These are phyloP conservation scores for Stachybotrys chartarum DNA, from an alignment of 2,329 filamentous ascomycete genomes.

Conservation along the genomic window DNA sequence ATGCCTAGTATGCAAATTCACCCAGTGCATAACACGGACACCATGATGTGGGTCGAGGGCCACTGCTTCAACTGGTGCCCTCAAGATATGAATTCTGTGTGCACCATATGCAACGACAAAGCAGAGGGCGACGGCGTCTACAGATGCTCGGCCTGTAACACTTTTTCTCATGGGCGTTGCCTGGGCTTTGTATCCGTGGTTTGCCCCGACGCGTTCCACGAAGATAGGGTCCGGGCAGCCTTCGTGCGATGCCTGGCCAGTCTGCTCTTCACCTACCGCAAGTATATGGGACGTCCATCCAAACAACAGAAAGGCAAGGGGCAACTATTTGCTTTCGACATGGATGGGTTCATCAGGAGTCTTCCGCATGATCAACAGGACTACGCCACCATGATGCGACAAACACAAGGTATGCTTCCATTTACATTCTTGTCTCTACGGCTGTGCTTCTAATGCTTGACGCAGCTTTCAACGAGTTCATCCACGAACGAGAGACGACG, in stretches of 20 bases:
- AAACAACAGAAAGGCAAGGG: constrained; percentile 54
- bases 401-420: constrained; percentile 52
- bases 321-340: constrained; percentile 57
- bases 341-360: constrained; percentile 58
- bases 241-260: constrained; percentile 62
- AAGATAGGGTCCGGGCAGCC: constrained; percentile 54
- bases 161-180: constrained; percentile 51
- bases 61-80: constrained; percentile 67
- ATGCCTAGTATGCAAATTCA: constrained; percentile 81
- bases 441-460: constrained; percentile 3
- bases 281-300: constrained; percentile 51
- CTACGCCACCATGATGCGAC: constrained; percentile 55
- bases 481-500: constrained; percentile 69
- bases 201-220: constrained; percentile 54
- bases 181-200: constrained; percentile 57
- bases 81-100: constrained; percentile 53
- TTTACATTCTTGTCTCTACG: background rate
- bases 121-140: constrained; percentile 67
- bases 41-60: constrained; percentile 76
- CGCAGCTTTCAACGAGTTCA: constrained; percentile 67
- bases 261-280: constrained; percentile 59
- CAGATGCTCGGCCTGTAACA: constrained; percentile 60
- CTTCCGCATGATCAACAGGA: constrained; percentile 60
- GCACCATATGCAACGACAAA: constrained; percentile 70
- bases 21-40: constrained; percentile 71